These are phyloP conservation scores for Podospora fimiseda DNA, from an alignment of 495 filamentous ascomycete genomes.

Conservation along the genomic window DNA sequence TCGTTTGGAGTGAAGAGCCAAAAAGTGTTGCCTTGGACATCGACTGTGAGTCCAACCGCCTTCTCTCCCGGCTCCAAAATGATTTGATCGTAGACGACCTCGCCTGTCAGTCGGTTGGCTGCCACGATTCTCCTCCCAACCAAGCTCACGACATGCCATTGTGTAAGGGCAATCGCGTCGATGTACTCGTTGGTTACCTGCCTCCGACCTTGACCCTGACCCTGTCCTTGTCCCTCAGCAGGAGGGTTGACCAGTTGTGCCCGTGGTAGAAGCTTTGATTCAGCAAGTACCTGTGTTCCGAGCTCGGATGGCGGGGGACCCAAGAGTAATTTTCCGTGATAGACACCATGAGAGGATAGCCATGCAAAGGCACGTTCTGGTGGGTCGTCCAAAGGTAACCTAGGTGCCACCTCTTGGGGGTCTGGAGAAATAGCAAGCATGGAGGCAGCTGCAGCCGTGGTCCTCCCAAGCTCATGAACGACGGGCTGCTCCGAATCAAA, in stretches of 20 bases:
- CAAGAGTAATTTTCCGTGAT: slow-evolving; percentile 67
- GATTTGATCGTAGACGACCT: slow-evolving; percentile 75
- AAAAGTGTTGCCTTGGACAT: slow-evolving; percentile 88
- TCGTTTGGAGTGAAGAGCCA: slow-evolving; percentile 89
- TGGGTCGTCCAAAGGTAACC: slow-evolving; percentile 27
- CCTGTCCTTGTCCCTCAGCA: slow-evolving; percentile 38
- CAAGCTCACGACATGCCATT: slow-evolving; percentile 87
- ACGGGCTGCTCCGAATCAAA: slow-evolving; percentile 81
- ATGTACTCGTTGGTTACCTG: slow-evolving; percentile 63
- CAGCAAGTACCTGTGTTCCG: slow-evolving; percentile 58
- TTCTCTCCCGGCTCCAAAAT: slow-evolving; percentile 76
- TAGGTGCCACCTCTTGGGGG: slow-evolving; percentile 42
- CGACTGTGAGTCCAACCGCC: slow-evolving; percentile 73
- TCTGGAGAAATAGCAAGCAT: slow-evolving; percentile 71
- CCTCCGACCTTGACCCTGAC: slow-evolving; percentile 44
- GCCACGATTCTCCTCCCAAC: slow-evolving; percentile 75
- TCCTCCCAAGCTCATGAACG: slow-evolving; percentile 57
- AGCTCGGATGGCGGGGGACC: slow-evolving; percentile 43
- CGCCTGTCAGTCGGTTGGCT: slow-evolving; percentile 77
- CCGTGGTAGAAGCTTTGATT: slow-evolving; percentile 68
- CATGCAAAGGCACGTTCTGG: slow-evolving; percentile 78
- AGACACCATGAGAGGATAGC: slow-evolving; percentile 82
- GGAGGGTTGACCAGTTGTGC: slow-evolving; percentile 60
- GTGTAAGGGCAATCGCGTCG: slow-evolving; percentile 75
- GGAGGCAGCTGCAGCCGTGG: slow-evolving; percentile 53